These are phyloP conservation scores for Musa acuminata DNA, from an alignment of 176 grass and related monocot species.

Conservation along the genomic window DNA sequence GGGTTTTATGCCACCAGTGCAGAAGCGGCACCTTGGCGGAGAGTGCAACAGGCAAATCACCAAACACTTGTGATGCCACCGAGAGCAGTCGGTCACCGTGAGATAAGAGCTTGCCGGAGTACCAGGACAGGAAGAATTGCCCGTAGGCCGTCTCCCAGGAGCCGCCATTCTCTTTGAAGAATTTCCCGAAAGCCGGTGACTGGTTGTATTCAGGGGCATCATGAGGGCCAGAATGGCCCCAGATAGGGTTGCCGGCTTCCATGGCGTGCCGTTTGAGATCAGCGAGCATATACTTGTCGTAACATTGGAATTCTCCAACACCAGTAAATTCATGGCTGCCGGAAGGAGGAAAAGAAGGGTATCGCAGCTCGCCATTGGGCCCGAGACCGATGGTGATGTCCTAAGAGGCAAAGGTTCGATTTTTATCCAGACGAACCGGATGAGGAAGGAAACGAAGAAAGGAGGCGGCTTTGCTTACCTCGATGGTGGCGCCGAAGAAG, in stretches of 20 bases:
- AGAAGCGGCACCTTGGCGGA: slow-evolving; percentile 71
- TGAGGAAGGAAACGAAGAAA: not conserved
- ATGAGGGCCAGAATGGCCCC: slow-evolving; percentile 51
- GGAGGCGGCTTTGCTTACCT: slow-evolving; percentile 22
- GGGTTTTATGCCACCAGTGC: slow-evolving; percentile 60
- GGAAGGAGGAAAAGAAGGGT: slow-evolving; percentile 64
- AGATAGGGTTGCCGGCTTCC: slow-evolving; percentile 32
- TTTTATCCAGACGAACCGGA: not conserved
- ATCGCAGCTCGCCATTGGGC: slow-evolving; percentile 65
- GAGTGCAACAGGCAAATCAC: slow-evolving; percentile 33
- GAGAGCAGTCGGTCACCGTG: slow-evolving; percentile 64
- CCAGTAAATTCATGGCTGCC: slow-evolving; percentile 38
- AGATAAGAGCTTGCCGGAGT: slow-evolving; percentile 46
- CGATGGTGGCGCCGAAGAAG: slow-evolving; percentile 57
- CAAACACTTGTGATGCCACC: slow-evolving; percentile 34
- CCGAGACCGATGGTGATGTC: slow-evolving; percentile 67
- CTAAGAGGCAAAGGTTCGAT: slow-evolving; percentile 12
- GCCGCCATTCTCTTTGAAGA: slow-evolving; percentile 55
- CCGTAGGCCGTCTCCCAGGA: slow-evolving; percentile 64
- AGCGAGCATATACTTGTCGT: slow-evolving; percentile 67
- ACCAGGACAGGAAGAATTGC: slow-evolving; percentile 91
- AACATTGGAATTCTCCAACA: slow-evolving; percentile 74
- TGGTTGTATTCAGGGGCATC: slow-evolving; percentile 49
- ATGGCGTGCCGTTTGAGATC: slow-evolving; percentile 31
- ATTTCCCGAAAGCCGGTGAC: slow-evolving; percentile 30